Conservation (phyloP, 345 rosid genomes). For the Linum trigynum region DNA sequence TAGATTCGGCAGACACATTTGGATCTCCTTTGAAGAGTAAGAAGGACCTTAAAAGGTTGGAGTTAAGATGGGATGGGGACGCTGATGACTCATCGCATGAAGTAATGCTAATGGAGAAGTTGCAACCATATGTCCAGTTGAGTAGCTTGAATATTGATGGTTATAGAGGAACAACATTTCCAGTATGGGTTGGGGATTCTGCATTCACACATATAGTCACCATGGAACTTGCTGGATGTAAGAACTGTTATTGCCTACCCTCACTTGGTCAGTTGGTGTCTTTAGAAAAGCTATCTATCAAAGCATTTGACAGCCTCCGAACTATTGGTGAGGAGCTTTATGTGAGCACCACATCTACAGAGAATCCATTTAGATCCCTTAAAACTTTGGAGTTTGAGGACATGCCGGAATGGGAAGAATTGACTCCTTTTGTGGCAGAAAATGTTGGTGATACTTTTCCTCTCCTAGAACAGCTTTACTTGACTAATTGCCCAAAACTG, state of each 20-base stretch:
- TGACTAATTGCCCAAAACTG: slow-evolving; percentile 24
- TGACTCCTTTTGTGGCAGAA: slow-evolving; percentile 17
- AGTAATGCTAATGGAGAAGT: slow-evolving; percentile 18
- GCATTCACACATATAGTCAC: slow-evolving; percentile 16
- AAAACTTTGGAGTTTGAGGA: slow-evolving; percentile 19
- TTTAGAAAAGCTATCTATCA: slow-evolving; percentile 29
- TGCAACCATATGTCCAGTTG: slow-evolving; percentile 34
- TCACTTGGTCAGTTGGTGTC: slow-evolving; percentile 31
- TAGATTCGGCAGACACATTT: not conserved
- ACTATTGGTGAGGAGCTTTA: slow-evolving; percentile 25
- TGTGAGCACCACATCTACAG: slow-evolving; percentile 7
- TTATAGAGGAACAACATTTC: slow-evolving; percentile 26
- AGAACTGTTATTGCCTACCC: slow-evolving; percentile 30
- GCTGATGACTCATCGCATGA: slow-evolving; percentile 4
- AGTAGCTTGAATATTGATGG: slow-evolving; percentile 19
- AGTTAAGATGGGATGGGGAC: slow-evolving; percentile 22
- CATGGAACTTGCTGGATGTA: slow-evolving; percentile 17
- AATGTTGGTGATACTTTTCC: slow-evolving; percentile 17
- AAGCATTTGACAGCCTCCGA: slow-evolving; percentile 20
- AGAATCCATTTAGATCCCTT: slow-evolving; percentile 24
- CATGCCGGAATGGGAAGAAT: slow-evolving; percentile 23
- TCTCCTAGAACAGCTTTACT: slow-evolving; percentile 24
- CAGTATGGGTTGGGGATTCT: slow-evolving; percentile 26
- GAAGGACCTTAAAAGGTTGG: slow-evolving; percentile 20
- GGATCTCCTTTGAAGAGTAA: not conserved